These are phyloP conservation scores for Gynandropsis gynandra DNA, from an alignment of 345 rosid genomes.

Conservation along the genomic window DNA sequence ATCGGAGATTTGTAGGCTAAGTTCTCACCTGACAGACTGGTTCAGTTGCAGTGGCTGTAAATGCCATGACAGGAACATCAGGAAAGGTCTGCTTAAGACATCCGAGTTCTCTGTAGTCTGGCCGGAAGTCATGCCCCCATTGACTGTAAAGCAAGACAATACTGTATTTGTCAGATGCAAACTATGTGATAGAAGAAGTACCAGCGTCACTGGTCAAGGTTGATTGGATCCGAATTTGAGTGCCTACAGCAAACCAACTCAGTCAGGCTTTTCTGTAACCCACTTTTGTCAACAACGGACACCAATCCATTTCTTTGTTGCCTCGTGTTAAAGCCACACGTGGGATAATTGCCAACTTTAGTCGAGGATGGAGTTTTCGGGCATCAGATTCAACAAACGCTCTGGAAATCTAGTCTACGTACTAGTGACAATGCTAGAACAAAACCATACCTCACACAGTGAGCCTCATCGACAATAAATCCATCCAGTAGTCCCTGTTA, in stretches of 20 bases:
- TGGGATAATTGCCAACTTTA: no score
- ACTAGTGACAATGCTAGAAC: conserved; percentile 3
- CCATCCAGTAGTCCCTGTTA: conserved; percentile 66
- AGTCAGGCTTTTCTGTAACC: no score
- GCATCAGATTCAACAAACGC: no score
- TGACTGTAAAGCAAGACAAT: conserved; percentile 44
- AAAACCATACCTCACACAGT: conserved; percentile 69
- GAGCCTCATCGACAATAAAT: conserved; percentile 90
- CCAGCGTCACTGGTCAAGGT: no score
- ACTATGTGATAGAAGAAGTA: not conserved
- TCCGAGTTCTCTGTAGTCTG: conserved; percentile 76
- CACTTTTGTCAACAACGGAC: no score
- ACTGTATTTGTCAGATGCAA: conserved; percentile 7
- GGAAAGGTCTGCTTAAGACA: conserved; percentile 77
- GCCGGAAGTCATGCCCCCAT: conserved; percentile 99
- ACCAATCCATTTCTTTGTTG: no score
- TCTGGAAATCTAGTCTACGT: no score
- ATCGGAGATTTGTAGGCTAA: not conserved
- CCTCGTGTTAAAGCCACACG: no score
- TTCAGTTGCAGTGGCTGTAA: conserved; percentile 83
- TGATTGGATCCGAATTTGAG: not conserved
- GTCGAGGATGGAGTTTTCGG: no score
- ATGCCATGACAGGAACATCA: conserved; percentile 64
- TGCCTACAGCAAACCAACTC: not conserved
- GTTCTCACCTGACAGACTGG: conserved; percentile 60